Evolutionary conservation across 2,329 filamentous ascomycete genomes (phyloP).

Genomic region (Phoma sp.): DNA sequence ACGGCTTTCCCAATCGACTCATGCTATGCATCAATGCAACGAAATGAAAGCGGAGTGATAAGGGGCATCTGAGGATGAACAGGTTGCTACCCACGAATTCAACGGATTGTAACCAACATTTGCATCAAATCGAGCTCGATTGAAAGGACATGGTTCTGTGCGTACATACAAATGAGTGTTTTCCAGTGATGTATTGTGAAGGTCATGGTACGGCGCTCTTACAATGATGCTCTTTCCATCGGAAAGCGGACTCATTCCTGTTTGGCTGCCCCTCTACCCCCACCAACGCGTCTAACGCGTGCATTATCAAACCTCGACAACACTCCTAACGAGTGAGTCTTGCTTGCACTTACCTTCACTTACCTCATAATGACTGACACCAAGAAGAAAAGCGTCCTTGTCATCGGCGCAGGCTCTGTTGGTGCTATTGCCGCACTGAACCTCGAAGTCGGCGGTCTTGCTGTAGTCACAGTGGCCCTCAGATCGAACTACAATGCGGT

Average conservation of each 20-base stretch:
- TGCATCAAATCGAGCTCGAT: constrained; percentile 51
- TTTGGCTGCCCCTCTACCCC: constrained; percentile 32
- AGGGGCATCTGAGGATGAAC: constrained; percentile 41
- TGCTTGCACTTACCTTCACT: not conserved
- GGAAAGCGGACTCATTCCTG: constrained; percentile 7
- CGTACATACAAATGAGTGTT: not conserved
- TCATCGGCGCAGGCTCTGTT: constrained; percentile 63
- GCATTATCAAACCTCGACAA: constrained; percentile 8
- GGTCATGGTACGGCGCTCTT: too few species aligned
- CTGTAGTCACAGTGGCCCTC: constrained; percentile 62
- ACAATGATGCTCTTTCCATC: not conserved
- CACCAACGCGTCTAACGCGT: constrained; percentile 25
- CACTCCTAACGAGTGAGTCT: constrained; percentile 8
- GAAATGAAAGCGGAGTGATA: constrained; percentile 36
- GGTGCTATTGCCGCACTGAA: constrained; percentile 64
- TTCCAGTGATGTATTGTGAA: not conserved
- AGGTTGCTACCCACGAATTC: constrained; percentile 44
- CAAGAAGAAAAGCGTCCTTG: constrained; percentile 52
- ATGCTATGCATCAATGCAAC: constrained; percentile 39
- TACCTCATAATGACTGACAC: constrained; percentile 31
- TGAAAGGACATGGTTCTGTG: constrained; percentile 33
- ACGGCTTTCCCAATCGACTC: constrained; percentile 45
- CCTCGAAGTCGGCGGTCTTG: constrained; percentile 58
- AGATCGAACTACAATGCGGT: constrained; percentile 63
- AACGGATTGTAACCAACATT: constrained; percentile 49